A percentile compares a stretch with the other conserved stretches of the same genome.
Conservation (phyloP, 2,329 filamentous ascomycete species). For the Lecanicillium sp. region DNA sequence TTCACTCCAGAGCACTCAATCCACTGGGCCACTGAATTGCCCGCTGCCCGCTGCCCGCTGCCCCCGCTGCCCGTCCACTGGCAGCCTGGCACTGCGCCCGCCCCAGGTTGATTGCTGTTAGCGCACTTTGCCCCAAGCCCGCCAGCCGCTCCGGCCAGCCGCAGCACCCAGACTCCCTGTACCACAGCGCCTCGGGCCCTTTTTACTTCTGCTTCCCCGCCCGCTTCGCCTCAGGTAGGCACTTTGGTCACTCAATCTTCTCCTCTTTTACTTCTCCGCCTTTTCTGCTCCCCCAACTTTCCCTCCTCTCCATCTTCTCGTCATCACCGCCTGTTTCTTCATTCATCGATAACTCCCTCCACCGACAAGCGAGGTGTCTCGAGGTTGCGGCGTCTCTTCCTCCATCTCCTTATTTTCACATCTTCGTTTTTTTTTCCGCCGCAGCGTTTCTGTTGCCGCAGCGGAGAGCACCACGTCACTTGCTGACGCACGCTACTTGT, state of each 20-base stretch:
- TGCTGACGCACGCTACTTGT: constrained; percentile 6
- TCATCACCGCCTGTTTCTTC: constrained; percentile 10
- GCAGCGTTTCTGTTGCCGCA: background rate
- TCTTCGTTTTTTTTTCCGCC: background rate
- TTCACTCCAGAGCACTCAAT: background rate
- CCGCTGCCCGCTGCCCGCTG: too few species aligned
- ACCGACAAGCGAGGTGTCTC: background rate
- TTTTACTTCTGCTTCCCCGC: too few species aligned
- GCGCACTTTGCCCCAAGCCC: too few species aligned
- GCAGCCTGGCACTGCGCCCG: too few species aligned
- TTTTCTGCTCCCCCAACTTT: constrained; percentile 5
- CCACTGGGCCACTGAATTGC: too few species aligned
- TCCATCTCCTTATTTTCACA: background rate
- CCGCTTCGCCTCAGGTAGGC: too few species aligned
- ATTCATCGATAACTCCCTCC: constrained; percentile 2
- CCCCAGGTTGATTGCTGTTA: too few species aligned
- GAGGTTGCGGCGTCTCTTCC: background rate
- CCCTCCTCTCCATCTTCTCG: constrained; percentile 6
- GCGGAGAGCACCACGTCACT: constrained; percentile 2
- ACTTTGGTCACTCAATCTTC: too few species aligned
- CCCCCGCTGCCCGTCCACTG: too few species aligned
- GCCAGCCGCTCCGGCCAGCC: too few species aligned
- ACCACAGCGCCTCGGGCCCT: too few species aligned
- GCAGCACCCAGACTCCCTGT: too few species aligned
- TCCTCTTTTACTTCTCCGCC: constrained; percentile 11